Evolutionary conservation across 768 basidiomycete species (phyloP).

Genomic region (Fomitopsis pulvina): DNA sequence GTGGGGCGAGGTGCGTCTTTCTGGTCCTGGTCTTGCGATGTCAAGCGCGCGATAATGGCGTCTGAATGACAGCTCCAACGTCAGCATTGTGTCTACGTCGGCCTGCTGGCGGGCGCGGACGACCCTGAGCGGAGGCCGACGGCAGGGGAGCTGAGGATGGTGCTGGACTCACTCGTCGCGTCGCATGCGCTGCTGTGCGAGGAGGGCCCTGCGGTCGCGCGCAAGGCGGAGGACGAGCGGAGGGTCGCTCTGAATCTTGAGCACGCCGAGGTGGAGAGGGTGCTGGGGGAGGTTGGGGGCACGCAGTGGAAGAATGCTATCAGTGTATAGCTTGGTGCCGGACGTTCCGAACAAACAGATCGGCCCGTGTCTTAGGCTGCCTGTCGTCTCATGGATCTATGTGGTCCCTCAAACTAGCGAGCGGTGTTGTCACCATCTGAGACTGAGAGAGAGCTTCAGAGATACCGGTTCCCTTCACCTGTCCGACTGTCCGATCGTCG

Average conservation of each 20-base stretch:
- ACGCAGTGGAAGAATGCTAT: constrained; percentile 46
- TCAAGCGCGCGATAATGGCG: not conserved
- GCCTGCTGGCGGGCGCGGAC: constrained; percentile 51
- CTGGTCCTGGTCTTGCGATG: not conserved
- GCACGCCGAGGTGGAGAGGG: constrained; percentile 76
- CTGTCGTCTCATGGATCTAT: too few relatives aligned
- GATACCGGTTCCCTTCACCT: too few relatives aligned
- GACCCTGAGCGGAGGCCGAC: constrained; percentile 56
- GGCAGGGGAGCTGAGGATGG: constrained; percentile 52
- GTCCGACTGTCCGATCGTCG: too few relatives aligned
- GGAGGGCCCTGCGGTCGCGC: constrained; percentile 43
- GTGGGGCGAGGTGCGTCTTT: constrained; percentile 63
- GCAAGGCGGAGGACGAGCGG: constrained; percentile 59
- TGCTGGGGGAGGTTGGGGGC: constrained; percentile 77
- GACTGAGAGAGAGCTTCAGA: too few relatives aligned
- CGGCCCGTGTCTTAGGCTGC: too few relatives aligned
- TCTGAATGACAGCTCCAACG: constrained; percentile 47
- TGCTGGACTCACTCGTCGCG: constrained; percentile 71
- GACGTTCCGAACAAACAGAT: too few relatives aligned
- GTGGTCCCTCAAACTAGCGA: too few relatives aligned
- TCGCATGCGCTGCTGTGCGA: constrained; percentile 75
- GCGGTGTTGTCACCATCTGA: too few relatives aligned
- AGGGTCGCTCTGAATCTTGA: constrained; percentile 65
- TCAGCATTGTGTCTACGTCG: constrained; percentile 69
- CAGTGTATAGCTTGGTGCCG: not conserved